Evolutionary conservation across 257 asterid genomes (phyloP).

Genomic region (Solanum corneliomulleri): DNA sequence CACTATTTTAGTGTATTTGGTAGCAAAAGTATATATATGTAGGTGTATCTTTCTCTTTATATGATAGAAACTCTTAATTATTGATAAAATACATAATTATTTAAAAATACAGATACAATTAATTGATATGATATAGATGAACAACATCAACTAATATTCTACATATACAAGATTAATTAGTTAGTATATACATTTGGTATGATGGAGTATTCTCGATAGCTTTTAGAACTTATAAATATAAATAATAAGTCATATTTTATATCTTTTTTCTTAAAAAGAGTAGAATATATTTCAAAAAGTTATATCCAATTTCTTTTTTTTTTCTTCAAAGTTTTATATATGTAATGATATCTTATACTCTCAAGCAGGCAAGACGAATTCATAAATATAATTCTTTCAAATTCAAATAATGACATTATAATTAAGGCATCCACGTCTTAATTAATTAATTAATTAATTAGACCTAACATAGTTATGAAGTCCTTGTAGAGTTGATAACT

Average conservation of each 20-base stretch:
- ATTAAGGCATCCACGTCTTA: not conserved
- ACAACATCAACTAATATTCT: not conserved
- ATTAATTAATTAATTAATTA: not conserved
- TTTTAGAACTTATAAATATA: not conserved
- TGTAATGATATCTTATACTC: not conserved
- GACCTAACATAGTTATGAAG: not conserved
- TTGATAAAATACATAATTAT: too few relatives aligned
- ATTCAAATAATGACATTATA: not conserved
- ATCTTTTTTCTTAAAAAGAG: not conserved
- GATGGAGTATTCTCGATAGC: not conserved
- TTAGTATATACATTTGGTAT: not conserved
- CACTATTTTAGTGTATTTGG: not conserved
- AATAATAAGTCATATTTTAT: not conserved
- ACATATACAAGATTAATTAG: not conserved
- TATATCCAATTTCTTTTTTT: too few relatives aligned
- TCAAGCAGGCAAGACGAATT: not conserved
- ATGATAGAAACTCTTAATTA: not conserved
- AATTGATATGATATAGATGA: too few relatives aligned
- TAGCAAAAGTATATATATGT: too few relatives aligned
- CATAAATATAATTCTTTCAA: not conserved
- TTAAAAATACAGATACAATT: accelerated
- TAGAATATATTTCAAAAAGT: not conserved
- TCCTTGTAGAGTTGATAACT: not conserved
- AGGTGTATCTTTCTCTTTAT: not conserved
- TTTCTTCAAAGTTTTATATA: too few relatives aligned